Evolutionary conservation across 2,329 filamentous ascomycete species (phyloP).

Genomic region (Apiospora phragmitis): DNA sequence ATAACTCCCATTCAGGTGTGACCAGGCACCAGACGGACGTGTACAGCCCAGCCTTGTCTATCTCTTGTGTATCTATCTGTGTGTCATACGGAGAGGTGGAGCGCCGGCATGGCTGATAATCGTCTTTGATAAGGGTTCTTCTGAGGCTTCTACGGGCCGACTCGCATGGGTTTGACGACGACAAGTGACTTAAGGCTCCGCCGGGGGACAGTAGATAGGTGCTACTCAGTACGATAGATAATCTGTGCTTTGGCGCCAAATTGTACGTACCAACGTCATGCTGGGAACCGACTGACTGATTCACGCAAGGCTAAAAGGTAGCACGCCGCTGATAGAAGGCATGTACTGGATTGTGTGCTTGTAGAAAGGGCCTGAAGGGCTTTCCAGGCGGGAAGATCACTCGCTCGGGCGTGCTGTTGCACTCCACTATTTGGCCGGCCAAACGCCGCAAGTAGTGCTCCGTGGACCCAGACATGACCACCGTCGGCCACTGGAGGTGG

Average conservation of each 20-base stretch:
- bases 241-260: neutral
- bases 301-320: neutral
- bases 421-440: slow-evolving; percentile 60
- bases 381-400: slow-evolving; percentile 4
- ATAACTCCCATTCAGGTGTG: neutral
- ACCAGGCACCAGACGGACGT: neutral
- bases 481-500: slow-evolving; percentile 16
- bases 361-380: neutral
- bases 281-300: neutral
- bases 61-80: neutral
- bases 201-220: neutral
- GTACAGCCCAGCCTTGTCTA: neutral
- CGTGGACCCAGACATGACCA: slow-evolving; percentile 15
- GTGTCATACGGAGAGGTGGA: neutral
- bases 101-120: neutral
- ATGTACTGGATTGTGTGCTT: neutral
- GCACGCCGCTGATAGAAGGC: neutral
- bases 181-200: slow-evolving; percentile 2
- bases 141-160: neutral
- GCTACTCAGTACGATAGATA: neutral
- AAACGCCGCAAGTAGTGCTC: slow-evolving; percentile 51
- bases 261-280: neutral
- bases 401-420: slow-evolving; percentile 1
- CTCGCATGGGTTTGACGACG: neutral
- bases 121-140: neutral